phyloP scores from a whole-genome alignment of 2,329 filamentous ascomycete genomes.

The Herpotrichia juniperi region DNA sequence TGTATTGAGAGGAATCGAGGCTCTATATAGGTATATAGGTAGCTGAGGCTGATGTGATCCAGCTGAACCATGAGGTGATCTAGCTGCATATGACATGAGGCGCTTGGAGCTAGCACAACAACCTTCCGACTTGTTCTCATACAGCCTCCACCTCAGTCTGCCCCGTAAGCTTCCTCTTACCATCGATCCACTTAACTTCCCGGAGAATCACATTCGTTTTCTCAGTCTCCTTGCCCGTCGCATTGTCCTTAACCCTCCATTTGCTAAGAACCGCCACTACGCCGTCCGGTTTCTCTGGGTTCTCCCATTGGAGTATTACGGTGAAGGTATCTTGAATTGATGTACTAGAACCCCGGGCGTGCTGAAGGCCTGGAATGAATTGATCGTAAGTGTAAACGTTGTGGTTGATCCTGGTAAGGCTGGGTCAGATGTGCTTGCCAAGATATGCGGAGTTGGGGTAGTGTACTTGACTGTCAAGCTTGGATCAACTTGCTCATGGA shows the following conservation, averaged over 20 bases:
- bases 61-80: too few species aligned
- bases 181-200: conserved; percentile 13
- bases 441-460: neutral
- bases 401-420: conserved; percentile 10
- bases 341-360: neutral
- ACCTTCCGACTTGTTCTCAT: neutral
- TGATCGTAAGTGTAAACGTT: conserved; percentile 11
- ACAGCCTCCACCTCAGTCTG: conserved; percentile 9
- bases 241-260: conserved; percentile 8
- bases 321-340: conserved; percentile 1
- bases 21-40: too few species aligned
- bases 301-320: conserved; percentile 10
- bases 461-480: conserved; percentile 7
- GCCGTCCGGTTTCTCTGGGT: conserved; percentile 10
- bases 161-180: conserved; percentile 10
- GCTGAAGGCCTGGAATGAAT: conserved; percentile 3
- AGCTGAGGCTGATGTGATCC: too few species aligned
- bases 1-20: too few species aligned
- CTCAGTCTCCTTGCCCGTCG: conserved; percentile 9
- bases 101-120: too few species aligned
- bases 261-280: conserved; percentile 4
- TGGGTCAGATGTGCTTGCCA: too few species aligned
- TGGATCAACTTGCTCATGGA: conserved; percentile 6
- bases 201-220: conserved; percentile 7
- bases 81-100: too few species aligned